Evolutionary conservation across 305 asterid genomes (phyloP).

Genomic region (Solanum hybrid): DNA sequence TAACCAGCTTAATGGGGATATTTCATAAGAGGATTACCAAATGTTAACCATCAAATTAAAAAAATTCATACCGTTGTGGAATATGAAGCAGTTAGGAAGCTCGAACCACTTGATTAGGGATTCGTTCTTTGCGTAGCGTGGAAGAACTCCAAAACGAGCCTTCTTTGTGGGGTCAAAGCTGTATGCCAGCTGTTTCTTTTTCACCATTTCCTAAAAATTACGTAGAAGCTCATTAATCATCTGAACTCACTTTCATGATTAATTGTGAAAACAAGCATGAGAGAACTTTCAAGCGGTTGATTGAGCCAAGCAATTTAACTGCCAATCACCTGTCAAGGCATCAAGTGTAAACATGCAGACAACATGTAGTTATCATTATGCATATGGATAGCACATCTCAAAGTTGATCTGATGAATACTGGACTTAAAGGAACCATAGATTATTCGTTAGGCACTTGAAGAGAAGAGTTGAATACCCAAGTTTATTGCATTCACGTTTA

Average conservation of each 20-base stretch:
- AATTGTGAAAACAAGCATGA: neutral
- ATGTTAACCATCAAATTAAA: conserved; percentile 7
- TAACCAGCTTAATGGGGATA: neutral
- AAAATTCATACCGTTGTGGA: conserved; percentile 60
- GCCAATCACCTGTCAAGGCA: neutral
- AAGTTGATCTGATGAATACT: neutral
- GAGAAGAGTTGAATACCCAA: neutral
- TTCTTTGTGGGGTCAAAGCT: conserved; percentile 71
- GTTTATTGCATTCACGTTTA: neutral
- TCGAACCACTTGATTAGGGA: conserved; percentile 84
- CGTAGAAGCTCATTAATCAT: neutral
- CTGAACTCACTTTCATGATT: neutral
- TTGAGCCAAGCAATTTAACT: neutral
- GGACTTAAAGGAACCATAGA: neutral
- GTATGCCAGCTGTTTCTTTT: conserved; percentile 53
- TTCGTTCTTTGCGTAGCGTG: conserved; percentile 79
- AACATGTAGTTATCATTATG: neutral
- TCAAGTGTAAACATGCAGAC: neutral
- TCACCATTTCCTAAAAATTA: conserved; percentile 83
- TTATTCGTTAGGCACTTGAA: neutral
- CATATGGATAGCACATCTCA: neutral
- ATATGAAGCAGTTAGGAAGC: conserved; percentile 94
- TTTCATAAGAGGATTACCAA: neutral
- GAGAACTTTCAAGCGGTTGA: neutral
- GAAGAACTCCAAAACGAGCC: conserved; percentile 93